phyloP scores from a whole-genome alignment of 495 filamentous ascomycete species.

The Podospora appendiculata region DNA sequence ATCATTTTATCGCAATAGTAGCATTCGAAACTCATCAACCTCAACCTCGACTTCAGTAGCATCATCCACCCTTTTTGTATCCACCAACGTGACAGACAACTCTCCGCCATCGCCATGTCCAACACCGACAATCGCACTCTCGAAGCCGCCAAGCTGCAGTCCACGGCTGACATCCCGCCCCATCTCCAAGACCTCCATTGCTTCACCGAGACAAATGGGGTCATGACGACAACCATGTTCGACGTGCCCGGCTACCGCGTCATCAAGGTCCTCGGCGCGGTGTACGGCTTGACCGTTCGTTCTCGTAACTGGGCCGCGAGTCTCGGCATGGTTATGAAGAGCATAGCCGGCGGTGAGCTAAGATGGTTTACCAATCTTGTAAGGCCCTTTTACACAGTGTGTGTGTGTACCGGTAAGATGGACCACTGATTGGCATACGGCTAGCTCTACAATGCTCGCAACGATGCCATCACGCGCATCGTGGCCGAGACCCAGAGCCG shows the following conservation, averaged over 20 bases:
- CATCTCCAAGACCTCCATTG: constrained; percentile 38
- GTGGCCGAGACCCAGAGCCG: constrained; percentile 49
- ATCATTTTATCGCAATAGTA: no score
- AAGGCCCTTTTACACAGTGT: not conserved
- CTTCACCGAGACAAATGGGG: constrained; percentile 53
- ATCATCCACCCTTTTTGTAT: no score
- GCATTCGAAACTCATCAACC: no score
- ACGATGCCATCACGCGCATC: constrained; percentile 46
- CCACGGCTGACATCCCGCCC: constrained; percentile 22
- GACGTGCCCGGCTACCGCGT: constrained; percentile 53
- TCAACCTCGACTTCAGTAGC: no score
- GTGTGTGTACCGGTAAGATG: no score
- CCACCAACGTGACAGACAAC: no score
- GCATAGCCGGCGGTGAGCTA: constrained; percentile 49
- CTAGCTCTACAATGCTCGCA: constrained; percentile 44
- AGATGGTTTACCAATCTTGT: constrained; percentile 47
- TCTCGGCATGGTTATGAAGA: constrained; percentile 41
- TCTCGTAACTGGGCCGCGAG: constrained; percentile 41
- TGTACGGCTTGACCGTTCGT: constrained; percentile 54
- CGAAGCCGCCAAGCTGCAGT: not conserved
- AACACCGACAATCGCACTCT: constrained; percentile 11
- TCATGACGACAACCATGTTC: constrained; percentile 46
- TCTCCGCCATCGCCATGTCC: constrained; percentile 5
- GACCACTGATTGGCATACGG: no score
- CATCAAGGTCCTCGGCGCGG: constrained; percentile 46